Conservation (phyloP, 2,329 filamentous ascomycete genomes). For the Aspergillus pseudotamarii region DNA sequence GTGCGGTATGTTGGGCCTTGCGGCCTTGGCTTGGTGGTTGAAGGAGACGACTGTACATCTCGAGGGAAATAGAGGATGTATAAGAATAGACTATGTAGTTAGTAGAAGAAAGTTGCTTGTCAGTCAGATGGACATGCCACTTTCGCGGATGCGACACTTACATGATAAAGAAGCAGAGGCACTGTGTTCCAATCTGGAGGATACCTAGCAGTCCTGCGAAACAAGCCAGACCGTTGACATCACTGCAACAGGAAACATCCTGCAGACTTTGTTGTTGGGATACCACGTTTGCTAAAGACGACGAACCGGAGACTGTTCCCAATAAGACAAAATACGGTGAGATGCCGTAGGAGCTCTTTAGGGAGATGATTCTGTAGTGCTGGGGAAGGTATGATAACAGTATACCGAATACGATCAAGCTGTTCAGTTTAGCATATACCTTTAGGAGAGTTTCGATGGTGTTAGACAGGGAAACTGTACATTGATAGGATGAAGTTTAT, state of each 20-base stretch:
- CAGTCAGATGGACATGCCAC: not conserved
- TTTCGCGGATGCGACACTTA: slow-evolving; percentile 49
- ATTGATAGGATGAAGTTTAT: slow-evolving; percentile 58
- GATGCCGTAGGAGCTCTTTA: slow-evolving; percentile 87
- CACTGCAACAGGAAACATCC: slow-evolving; percentile 83
- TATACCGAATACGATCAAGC: slow-evolving; percentile 81
- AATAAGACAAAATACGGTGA: slow-evolving; percentile 94
- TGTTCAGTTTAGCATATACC: slow-evolving; percentile 31
- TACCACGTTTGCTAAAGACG: slow-evolving; percentile 89
- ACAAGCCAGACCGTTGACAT: slow-evolving; percentile 80
- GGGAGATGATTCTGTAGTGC: slow-evolving; percentile 84
- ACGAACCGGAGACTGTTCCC: slow-evolving; percentile 87
- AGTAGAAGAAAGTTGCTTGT: not conserved
- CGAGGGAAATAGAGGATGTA: slow-evolving; percentile 93
- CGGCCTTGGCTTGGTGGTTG: slow-evolving; percentile 34
- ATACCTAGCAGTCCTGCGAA: slow-evolving; percentile 84
- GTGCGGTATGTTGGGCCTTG: slow-evolving; percentile 72
- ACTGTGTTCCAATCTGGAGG: slow-evolving; percentile 87
- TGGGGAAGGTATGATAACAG: slow-evolving; percentile 93
- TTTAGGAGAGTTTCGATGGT: not conserved
- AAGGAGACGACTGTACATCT: slow-evolving; percentile 53
- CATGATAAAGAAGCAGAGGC: slow-evolving; percentile 91
- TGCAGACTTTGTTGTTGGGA: slow-evolving; percentile 79
- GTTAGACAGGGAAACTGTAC: slow-evolving; percentile 40
- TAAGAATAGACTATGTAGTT: slow-evolving; percentile 70